Evolutionary conservation across 495 filamentous ascomycete genomes (phyloP).

Genomic region (Pseudevernia furfuracea): DNA sequence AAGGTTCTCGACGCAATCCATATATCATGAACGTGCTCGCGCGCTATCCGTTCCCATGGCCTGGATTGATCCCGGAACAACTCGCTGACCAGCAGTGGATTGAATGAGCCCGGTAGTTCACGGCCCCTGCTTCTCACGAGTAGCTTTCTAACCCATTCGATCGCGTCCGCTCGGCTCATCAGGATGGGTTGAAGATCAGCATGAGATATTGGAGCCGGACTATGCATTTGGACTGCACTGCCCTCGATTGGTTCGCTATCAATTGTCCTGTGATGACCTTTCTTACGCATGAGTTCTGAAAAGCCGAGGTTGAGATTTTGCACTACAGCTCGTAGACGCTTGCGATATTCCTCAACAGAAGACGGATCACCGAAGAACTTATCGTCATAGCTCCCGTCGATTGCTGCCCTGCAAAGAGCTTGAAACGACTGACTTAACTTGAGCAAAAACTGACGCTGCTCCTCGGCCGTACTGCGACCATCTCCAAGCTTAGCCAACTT

Average conservation of each 20-base stretch:
- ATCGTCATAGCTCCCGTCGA: constrained; percentile 49
- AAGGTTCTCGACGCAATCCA: constrained; percentile 36
- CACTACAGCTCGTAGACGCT: constrained; percentile 55
- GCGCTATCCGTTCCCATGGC: constrained; percentile 38
- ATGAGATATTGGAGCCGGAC: neutral
- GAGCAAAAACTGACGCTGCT: constrained; percentile 49
- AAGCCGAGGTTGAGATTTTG: constrained; percentile 52
- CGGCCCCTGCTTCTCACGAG: constrained; percentile 35
- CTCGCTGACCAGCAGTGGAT: constrained; percentile 39
- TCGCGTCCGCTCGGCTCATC: constrained; percentile 1
- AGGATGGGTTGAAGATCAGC: neutral
- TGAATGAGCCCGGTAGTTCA: constrained; percentile 42
- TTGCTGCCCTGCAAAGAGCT: constrained; percentile 41
- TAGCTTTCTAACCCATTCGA: constrained; percentile 33
- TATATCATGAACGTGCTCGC: constrained; percentile 30
- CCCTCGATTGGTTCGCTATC: constrained; percentile 30
- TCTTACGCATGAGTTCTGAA: constrained; percentile 38
- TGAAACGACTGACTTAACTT: constrained; percentile 46
- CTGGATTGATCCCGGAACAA: constrained; percentile 38
- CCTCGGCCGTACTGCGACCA: constrained; percentile 37
- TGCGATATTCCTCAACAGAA: constrained; percentile 32
- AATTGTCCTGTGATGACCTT: constrained; percentile 38
- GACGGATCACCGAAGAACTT: constrained; percentile 47
- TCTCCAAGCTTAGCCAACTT: constrained; percentile 43
- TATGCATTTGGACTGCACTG: neutral